phyloP scores from a whole-genome alignment of 1,284 basidiomycete genomes.

The Porodaedalea pini region DNA sequence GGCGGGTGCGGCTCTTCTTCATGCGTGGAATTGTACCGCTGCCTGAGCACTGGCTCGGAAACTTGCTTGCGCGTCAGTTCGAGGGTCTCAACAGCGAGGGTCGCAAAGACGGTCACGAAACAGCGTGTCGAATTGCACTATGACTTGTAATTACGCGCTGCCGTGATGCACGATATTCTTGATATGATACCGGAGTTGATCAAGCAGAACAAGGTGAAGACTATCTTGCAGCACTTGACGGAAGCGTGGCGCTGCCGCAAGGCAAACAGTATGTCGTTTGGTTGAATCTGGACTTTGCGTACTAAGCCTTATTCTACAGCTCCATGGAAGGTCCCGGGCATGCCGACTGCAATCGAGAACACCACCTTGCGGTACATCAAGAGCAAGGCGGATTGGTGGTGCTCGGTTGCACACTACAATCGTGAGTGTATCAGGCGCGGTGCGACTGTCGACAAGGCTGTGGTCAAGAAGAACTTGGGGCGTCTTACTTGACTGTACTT shows the following conservation, averaged over 20 bases:
- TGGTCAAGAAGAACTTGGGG: too few relatives aligned
- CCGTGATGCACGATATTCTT: constrained; percentile 99
- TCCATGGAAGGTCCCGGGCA: constrained; percentile 95
- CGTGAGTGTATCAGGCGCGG: too few relatives aligned
- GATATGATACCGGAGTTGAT: constrained; percentile 99
- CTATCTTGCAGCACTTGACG: constrained; percentile 94
- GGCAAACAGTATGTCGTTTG: constrained; percentile 75
- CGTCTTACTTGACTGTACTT: too few relatives aligned
- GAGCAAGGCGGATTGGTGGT: too few relatives aligned
- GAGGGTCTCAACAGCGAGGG: constrained; percentile 98
- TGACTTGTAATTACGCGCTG: constrained; percentile 94
- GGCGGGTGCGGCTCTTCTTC: constrained; percentile 99
- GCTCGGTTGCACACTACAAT: too few relatives aligned
- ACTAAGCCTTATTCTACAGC: constrained; percentile 36
- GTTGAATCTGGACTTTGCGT: background rate
- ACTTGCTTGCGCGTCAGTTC: constrained; percentile 96
- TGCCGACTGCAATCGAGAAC: constrained; percentile 98
- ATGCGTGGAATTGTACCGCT: constrained; percentile 98
- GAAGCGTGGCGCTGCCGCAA: constrained; percentile 99
- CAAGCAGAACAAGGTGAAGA: constrained; percentile 99
- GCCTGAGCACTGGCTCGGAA: constrained; percentile 96
- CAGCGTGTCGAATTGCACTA: constrained; percentile 99
- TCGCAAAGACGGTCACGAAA: constrained; percentile 96
- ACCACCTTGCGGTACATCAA: too few relatives aligned
- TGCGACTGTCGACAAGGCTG: too few relatives aligned